These are phyloP conservation scores for Stemphylium lycopersici DNA, from an alignment of 2,329 filamentous ascomycete species.

Conservation along the genomic window DNA sequence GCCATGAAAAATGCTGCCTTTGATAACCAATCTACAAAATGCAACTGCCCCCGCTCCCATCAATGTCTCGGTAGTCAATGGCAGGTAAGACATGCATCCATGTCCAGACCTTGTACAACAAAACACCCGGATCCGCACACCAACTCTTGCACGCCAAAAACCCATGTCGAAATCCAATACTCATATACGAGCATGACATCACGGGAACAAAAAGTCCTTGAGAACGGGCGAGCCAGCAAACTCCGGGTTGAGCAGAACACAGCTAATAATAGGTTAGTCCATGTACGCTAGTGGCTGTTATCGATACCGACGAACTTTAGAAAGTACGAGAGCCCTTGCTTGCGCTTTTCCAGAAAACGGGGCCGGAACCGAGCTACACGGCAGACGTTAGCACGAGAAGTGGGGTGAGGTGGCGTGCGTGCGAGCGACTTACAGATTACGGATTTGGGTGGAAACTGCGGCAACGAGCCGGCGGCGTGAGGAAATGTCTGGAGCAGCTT, in stretches of 20 bases:
- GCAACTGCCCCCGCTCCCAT: too few species aligned
- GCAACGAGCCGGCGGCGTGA: conserved; percentile 81
- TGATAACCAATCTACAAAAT: too few species aligned
- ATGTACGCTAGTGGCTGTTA: conserved; percentile 31
- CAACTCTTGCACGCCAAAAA: too few species aligned
- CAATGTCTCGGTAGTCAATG: too few species aligned
- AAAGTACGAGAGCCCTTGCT: conserved; percentile 86
- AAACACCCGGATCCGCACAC: too few species aligned
- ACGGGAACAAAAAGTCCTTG: conserved; percentile 84
- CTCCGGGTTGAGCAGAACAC: conserved; percentile 89
- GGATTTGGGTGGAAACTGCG: conserved; percentile 89
- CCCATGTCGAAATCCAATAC: background rate
- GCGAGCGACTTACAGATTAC: conserved; percentile 69
- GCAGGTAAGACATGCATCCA: too few species aligned
- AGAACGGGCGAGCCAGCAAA: conserved; percentile 90
- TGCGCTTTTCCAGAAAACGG: conserved; percentile 82
- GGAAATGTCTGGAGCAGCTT: conserved; percentile 82
- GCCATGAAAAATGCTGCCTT: too few species aligned
- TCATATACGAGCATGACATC: conserved; percentile 8
- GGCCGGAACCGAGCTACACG: conserved; percentile 70
- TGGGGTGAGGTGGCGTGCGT: conserved; percentile 26
- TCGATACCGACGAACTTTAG: conserved; percentile 71
- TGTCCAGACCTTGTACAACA: too few species aligned
- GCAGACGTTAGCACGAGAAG: conserved; percentile 16
- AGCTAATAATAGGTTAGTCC: conserved; percentile 61